A percentile compares a stretch with the other conserved stretches of the same genome.
Conservation (phyloP, 2,329 filamentous ascomycete genomes). For the Alternaria solani region DNA sequence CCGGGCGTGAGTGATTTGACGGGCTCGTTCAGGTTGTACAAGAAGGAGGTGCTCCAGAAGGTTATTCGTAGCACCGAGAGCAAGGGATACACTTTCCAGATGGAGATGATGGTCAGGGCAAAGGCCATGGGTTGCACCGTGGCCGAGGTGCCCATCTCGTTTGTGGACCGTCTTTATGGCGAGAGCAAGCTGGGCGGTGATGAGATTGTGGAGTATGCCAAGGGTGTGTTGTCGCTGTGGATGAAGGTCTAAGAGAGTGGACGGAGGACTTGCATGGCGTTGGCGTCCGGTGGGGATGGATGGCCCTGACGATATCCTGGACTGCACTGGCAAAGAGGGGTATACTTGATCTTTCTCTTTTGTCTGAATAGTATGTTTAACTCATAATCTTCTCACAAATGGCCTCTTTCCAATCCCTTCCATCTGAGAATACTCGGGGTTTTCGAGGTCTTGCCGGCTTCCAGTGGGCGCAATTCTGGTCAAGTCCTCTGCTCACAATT, state of each 20-base stretch:
- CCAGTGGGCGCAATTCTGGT: no score
- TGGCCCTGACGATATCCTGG: slow-evolving; percentile 10
- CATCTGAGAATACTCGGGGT: no score
- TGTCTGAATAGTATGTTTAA: slow-evolving; percentile 20
- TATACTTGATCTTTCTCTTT: slow-evolving; percentile 8
- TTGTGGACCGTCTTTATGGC: slow-evolving; percentile 90
- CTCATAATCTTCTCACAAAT: slow-evolving; percentile 19
- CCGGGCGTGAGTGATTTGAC: slow-evolving; percentile 96
- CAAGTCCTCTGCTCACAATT: no score
- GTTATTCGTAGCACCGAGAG: slow-evolving; percentile 91
- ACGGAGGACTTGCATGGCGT: slow-evolving; percentile 30
- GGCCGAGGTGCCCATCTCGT: slow-evolving; percentile 93
- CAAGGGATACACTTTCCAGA: slow-evolving; percentile 99
- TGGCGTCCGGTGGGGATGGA: slow-evolving; percentile 32
- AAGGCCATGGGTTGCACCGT: slow-evolving; percentile 96
- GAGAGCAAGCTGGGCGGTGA: slow-evolving; percentile 93
- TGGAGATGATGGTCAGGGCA: slow-evolving; percentile 98
- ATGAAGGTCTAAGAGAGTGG: slow-evolving; percentile 54
- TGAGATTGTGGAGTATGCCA: slow-evolving; percentile 96
- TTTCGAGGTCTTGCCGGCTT: not conserved
- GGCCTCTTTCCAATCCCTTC: not conserved
- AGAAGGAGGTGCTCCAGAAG: slow-evolving; percentile 86
- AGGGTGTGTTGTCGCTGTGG: slow-evolving; percentile 63
- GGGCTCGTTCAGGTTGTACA: slow-evolving; percentile 93
- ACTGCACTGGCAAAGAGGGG: not conserved